phyloP scores from a whole-genome alignment of 2,329 filamentous ascomycete species.

The Pyrenophora teres region DNA sequence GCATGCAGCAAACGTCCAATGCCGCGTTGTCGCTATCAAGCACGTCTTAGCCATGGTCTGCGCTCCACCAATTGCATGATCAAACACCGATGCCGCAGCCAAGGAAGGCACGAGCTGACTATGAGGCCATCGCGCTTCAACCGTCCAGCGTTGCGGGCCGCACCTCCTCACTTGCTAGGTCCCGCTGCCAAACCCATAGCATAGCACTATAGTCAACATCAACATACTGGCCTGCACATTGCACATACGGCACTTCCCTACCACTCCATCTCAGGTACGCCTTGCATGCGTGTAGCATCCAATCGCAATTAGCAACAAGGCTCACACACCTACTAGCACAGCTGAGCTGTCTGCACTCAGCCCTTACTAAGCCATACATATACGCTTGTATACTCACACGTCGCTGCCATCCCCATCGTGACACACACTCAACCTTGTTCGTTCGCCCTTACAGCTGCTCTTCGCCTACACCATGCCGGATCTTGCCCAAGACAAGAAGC shows the following conservation, averaged over 20 bases:
- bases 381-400: neutral
- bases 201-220: neutral
- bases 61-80: slow-evolving; percentile 24
- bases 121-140: slow-evolving; percentile 21
- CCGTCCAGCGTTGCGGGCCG: slow-evolving; percentile 19
- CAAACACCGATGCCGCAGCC: slow-evolving; percentile 30
- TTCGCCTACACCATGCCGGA: slow-evolving; percentile 15
- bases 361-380: slow-evolving; percentile 3
- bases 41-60: slow-evolving; percentile 3
- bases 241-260: neutral
- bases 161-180: slow-evolving; percentile 16
- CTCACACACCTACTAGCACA: slow-evolving; percentile 16
- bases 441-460: neutral
- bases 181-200: slow-evolving; percentile 3
- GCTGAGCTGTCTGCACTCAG: slow-evolving; percentile 17
- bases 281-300: neutral
- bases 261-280: neutral
- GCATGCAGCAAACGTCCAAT: slow-evolving; percentile 5
- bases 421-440: neutral
- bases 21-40: slow-evolving; percentile 8
- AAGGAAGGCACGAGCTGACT: slow-evolving; percentile 24
- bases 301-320: neutral
- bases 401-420: neutral
- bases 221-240: neutral
- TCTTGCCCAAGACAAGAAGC: slow-evolving; percentile 34